Base-by-base conservation (phyloP, 2,329 filamentous ascomycete species). In the Neobulgaria alba region DNA sequence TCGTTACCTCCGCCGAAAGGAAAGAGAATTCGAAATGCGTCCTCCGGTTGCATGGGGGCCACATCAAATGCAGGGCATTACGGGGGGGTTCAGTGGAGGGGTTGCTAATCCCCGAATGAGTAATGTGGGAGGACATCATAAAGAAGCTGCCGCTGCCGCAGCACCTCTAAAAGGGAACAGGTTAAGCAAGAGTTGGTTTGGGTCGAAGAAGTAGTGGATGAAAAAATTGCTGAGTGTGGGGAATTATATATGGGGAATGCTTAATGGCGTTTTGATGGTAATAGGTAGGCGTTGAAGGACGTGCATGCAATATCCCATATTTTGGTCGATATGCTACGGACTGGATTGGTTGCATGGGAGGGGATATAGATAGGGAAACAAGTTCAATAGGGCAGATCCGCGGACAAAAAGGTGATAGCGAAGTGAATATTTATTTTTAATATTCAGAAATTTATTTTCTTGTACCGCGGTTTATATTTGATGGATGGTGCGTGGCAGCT, bases 1-100 rank as follows among this genome's bases (percentile, higher is more conserved):
- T 42, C 79, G 82, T 50, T 82, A 89, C 62, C 68, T 86, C 49
- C 77, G 77, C 49, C 83, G 78, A 63, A 78, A 72, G 62, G 80
- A 84, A 54, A 69, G 69, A 35, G 57, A 56, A 49, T 52, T 51
- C 38, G 62, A 63, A 48, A 58, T 61, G 48, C 48, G 54, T 33
- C 56, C 55, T 10, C 60, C 60, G 7, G 56, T 58, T n/a, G 53
- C 61, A 8, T 59, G 60, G 54, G 61, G 60, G 26, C 57, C 61
- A 15, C 56, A 61, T 49, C 60, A 62, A 57, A 56, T 46, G 56
- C 63, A 57, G 48, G 43, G 45, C 4, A 40, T 42, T 23, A 50
- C 52, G 8, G 55, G 53, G 1, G 52, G 51, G 14, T 56, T 52
- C 36, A 43, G 33, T 17, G 43, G 50, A 16, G 51, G 49, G 3